Percentiles rank a stretch among this genome's conserved stretches.
Conservation (phyloP, 345 rosid species). For the Gossypium anomalum region DNA sequence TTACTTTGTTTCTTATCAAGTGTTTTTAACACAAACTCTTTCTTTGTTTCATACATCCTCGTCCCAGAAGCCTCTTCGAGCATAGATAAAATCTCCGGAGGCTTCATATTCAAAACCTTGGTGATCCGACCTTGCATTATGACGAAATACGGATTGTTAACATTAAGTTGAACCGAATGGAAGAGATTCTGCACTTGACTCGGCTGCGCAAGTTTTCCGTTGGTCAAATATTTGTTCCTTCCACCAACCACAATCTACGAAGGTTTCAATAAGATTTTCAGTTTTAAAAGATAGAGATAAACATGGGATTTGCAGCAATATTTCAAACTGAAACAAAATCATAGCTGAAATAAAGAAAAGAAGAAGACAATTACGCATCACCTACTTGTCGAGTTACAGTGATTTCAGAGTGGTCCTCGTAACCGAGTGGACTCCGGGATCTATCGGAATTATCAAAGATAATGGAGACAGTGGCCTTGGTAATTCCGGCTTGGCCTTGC, state of each 20-base stretch:
- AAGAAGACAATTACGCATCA: neutral
- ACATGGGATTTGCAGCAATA: neutral
- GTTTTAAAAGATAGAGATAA: neutral
- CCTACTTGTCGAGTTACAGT: slow-evolving; percentile 88
- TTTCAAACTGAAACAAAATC: neutral
- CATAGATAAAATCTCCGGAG: slow-evolving; percentile 97
- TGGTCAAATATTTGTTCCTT: slow-evolving; percentile 73
- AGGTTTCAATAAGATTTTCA: neutral
- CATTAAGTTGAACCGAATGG: slow-evolving; percentile 96
- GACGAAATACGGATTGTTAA: slow-evolving; percentile 93
- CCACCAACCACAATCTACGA: slow-evolving; percentile 89
- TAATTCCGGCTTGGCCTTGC: slow-evolving; percentile 99
- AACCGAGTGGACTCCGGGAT: slow-evolving; percentile 79
- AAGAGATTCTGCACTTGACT: slow-evolving; percentile 91
- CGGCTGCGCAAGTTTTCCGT: slow-evolving; percentile 74
- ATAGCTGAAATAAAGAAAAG: neutral
- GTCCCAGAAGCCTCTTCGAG: slow-evolving; percentile 99
- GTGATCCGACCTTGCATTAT: slow-evolving; percentile 99
- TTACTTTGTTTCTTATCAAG: slow-evolving; percentile 93
- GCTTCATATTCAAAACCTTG: slow-evolving; percentile 94
- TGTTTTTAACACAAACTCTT: slow-evolving; percentile 80
- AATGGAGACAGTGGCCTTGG: slow-evolving; percentile 87
- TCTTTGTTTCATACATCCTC: slow-evolving; percentile 96
- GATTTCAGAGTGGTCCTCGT: slow-evolving; percentile 79
- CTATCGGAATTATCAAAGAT: slow-evolving; percentile 84